Evolutionary conservation across 768 basidiomycete species (phyloP).

Genomic region (Mycena albidolilacea): DNA sequence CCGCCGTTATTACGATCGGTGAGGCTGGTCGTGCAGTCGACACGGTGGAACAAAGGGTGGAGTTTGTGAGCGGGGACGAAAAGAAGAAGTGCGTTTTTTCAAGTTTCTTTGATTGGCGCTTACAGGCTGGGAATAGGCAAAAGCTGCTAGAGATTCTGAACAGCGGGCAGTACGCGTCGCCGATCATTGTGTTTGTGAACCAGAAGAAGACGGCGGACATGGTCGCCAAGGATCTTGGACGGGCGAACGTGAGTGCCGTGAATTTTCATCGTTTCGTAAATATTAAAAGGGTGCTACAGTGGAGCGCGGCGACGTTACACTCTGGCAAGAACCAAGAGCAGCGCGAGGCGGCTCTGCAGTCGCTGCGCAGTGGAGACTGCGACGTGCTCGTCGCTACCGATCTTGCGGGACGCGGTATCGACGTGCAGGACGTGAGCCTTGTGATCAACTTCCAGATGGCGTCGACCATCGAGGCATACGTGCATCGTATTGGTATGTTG

Average conservation of each 20-base stretch:
- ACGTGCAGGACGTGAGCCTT: conserved; percentile 95
- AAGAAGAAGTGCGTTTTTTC: conserved; percentile 88
- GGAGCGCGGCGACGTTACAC: conserved; percentile 93
- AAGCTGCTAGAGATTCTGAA: conserved; percentile 94
- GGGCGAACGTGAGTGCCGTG: conserved; percentile 79
- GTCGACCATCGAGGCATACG: conserved; percentile 95
- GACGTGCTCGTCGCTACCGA: conserved; percentile 97
- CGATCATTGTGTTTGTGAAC: conserved; percentile 99
- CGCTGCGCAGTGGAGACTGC: conserved; percentile 87
- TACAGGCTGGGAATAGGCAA: conserved; percentile 63
- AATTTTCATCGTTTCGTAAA: conserved; percentile 12
- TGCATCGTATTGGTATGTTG: conserved; percentile 93
- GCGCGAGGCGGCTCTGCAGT: conserved; percentile 92
- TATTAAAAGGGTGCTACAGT: conserved; percentile 59
- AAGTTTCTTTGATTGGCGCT: background rate
- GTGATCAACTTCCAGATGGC: conserved; percentile 99
- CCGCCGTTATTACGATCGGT: conserved; percentile 97
- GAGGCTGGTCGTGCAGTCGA: conserved; percentile 98
- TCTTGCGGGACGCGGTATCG: conserved; percentile 98
- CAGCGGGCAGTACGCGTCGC: conserved; percentile 84
- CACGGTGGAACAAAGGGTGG: conserved; percentile 96
- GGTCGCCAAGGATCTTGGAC: conserved; percentile 94
- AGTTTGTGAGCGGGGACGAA: conserved; percentile 93
- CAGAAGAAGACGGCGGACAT: conserved; percentile 99
- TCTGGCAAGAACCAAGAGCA: conserved; percentile 99